phyloP scores from a whole-genome alignment of 2,329 filamentous ascomycete species.

The Trichoderma lentiforme region DNA sequence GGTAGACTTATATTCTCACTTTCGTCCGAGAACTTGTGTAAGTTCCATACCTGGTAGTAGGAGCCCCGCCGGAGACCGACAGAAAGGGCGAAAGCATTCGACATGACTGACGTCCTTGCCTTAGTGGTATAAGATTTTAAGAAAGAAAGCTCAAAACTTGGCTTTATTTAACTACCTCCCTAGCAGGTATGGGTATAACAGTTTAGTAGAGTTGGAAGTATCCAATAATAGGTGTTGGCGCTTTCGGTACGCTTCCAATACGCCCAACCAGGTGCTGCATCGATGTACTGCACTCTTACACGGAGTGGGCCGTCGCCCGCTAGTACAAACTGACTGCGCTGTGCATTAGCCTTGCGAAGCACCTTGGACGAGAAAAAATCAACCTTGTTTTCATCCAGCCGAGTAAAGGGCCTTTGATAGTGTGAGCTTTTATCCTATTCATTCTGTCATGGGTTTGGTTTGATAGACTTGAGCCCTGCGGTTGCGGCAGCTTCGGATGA shows the following conservation, averaged over 20 bases:
- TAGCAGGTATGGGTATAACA: background rate
- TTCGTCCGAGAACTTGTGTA: background rate
- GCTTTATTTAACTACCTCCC: background rate
- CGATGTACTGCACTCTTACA: background rate
- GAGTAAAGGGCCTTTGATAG: background rate
- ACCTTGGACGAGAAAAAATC: background rate
- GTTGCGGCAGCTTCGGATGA: background rate
- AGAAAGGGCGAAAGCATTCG: background rate
- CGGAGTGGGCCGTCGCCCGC: background rate
- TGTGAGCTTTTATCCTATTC: background rate
- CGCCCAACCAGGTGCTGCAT: background rate
- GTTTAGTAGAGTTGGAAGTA: background rate
- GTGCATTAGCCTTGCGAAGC: background rate
- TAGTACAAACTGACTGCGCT: background rate
- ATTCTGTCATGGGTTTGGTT: background rate
- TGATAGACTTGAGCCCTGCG: background rate
- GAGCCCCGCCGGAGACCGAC: background rate
- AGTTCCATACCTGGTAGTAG: background rate
- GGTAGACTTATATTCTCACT: background rate
- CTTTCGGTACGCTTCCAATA: background rate
- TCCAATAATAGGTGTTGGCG: background rate
- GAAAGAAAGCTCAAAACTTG: background rate
- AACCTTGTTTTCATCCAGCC: background rate
- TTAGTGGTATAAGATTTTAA: background rate
- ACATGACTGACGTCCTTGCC: background rate